A percentile compares a stretch with the other conserved stretches of the same genome.
Conservation (phyloP, 2,329 filamentous ascomycete species). For the Penicillium sp. region DNA sequence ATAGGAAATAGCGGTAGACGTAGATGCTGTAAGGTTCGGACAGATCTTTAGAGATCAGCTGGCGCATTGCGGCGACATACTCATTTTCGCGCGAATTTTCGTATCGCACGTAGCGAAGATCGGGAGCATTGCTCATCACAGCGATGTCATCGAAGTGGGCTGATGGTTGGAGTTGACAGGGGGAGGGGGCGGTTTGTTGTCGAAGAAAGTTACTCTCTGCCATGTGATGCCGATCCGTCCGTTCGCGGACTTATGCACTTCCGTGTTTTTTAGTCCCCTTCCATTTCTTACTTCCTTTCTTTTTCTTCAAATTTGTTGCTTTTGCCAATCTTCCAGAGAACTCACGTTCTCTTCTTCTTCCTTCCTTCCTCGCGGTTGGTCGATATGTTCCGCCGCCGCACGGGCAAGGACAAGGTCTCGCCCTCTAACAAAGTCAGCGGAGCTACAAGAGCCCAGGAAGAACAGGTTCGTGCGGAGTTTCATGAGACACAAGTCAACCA, state of each 20-base stretch:
- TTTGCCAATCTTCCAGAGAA: neutral
- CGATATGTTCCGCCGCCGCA: conserved; percentile 43
- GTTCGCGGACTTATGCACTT: conserved; percentile 10
- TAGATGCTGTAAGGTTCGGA: conserved; percentile 99
- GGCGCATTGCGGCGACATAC: conserved; percentile 81
- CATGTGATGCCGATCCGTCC: conserved; percentile 27
- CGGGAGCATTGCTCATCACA: conserved; percentile 36
- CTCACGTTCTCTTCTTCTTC: conserved; percentile 7
- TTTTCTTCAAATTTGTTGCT: neutral
- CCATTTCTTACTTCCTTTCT: conserved; percentile 3
- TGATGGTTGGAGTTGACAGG: conserved; percentile 1
- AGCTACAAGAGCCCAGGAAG: conserved; percentile 16
- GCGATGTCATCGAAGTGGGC: conserved; percentile 16
- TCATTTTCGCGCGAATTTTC: conserved; percentile 57
- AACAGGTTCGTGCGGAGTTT: conserved; percentile 20
- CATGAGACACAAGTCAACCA: conserved; percentile 24
- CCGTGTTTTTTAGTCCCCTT: conserved; percentile 7
- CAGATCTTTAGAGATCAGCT: conserved; percentile 90
- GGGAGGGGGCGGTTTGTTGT: neutral
- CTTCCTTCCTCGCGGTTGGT: conserved; percentile 16
- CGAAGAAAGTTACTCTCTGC: conserved; percentile 11
- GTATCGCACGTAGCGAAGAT: conserved; percentile 59
- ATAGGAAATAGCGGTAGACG: conserved; percentile 96
- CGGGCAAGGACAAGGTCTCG: conserved; percentile 36
- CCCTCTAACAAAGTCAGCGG: conserved; percentile 18